These are phyloP conservation scores for Leccinum barrowsii DNA, from an alignment of 768 basidiomycete genomes.

Conservation along the genomic window DNA sequence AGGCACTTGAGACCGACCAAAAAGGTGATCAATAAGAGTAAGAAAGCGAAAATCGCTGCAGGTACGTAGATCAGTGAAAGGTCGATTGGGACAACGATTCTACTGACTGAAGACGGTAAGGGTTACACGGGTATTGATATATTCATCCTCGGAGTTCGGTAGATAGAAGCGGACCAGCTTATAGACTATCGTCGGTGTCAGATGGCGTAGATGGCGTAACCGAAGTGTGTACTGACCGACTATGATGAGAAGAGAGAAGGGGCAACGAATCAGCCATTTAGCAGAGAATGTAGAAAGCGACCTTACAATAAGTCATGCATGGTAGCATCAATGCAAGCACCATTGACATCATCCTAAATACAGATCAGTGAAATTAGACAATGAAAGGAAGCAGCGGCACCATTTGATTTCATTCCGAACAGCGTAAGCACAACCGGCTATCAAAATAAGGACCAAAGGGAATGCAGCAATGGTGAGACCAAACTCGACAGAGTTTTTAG, in stretches of 20 bases:
- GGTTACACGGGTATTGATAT: conserved; percentile 73
- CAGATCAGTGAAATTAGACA: conserved; percentile 3
- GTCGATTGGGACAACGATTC: background rate
- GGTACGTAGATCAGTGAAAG: background rate
- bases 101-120: conserved; percentile 76
- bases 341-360: conserved; percentile 57
- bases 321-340: conserved; percentile 78
- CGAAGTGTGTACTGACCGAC: conserved; percentile 24
- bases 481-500: conserved; percentile 65
- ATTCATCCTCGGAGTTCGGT: conserved; percentile 50
- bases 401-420: conserved; percentile 79
- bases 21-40: conserved; percentile 73
- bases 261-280: conserved; percentile 1
- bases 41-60: conserved; percentile 70
- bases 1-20: conserved; percentile 76
- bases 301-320: conserved; percentile 72
- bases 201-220: background rate
- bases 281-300: background rate
- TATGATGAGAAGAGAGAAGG: conserved; percentile 8
- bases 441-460: conserved; percentile 67
- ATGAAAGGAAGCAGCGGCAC: conserved; percentile 36
- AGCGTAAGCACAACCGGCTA: conserved; percentile 63
- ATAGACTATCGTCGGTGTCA: conserved; percentile 40
- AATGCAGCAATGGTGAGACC: conserved; percentile 81
- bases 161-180: conserved; percentile 83